Conservation (phyloP, 2,329 filamentous ascomycete species). For the Calcarisporium arbuscula region DNA sequence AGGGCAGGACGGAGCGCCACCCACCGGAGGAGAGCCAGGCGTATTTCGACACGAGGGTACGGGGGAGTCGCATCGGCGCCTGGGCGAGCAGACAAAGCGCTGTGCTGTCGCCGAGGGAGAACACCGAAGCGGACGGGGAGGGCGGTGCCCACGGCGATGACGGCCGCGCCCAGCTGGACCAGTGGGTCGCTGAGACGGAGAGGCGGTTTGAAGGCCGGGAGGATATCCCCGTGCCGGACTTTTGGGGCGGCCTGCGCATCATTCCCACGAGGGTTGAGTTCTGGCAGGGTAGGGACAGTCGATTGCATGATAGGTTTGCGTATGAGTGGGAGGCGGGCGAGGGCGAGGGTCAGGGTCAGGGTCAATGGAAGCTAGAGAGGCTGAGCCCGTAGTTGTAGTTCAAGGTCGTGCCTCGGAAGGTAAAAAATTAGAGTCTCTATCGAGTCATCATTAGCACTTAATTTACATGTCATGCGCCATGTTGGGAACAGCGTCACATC, state of each 20-base stretch:
- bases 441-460: no score
- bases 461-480: no score
- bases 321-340: constrained; percentile 58
- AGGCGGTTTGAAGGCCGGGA: constrained; percentile 67
- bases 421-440: no score
- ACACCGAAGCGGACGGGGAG: constrained; percentile 2
- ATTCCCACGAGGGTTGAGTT: constrained; percentile 87
- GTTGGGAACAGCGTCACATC: no score
- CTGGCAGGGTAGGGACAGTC: constrained; percentile 86
- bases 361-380: constrained; percentile 62
- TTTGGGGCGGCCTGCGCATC: constrained; percentile 89
- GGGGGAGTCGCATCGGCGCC: constrained; percentile 79
- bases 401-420: background rate
- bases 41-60: constrained; percentile 62
- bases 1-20: constrained; percentile 67
- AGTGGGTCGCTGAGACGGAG: constrained; percentile 71
- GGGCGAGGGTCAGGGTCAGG: constrained; percentile 30
- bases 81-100: constrained; percentile 90
- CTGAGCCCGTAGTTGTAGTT: constrained; percentile 56
- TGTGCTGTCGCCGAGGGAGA: constrained; percentile 49
- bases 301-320: constrained; percentile 88
- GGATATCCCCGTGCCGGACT: constrained; percentile 81
- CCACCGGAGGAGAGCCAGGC: constrained; percentile 62
- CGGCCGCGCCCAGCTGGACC: constrained; percentile 67
- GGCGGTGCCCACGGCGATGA: constrained; percentile 43